Conservation (phyloP, 1,139 yeast species). For the Tardiomyces blankii region DNA sequence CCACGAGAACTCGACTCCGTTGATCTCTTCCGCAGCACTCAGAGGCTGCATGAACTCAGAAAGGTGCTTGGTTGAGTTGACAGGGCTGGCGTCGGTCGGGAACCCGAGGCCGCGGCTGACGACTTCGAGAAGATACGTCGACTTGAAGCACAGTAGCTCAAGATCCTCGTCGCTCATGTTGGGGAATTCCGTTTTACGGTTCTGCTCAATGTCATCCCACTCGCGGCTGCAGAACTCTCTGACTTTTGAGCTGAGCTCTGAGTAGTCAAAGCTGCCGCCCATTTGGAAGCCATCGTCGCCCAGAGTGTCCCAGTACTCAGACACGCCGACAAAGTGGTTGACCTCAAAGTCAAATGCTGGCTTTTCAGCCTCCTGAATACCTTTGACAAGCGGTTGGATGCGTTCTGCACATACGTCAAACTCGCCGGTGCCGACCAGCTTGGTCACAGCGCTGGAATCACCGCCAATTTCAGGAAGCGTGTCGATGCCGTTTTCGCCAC, state of each 20-base stretch:
- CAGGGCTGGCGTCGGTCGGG: slow-evolving; percentile 26
- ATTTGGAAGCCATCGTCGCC: slow-evolving; percentile 33
- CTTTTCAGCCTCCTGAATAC: neutral
- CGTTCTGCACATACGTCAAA: neutral
- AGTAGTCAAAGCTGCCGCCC: slow-evolving; percentile 26
- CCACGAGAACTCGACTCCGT: slow-evolving; percentile 63
- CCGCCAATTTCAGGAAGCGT: no score
- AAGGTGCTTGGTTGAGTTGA: slow-evolving; percentile 22
- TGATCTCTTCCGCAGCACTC: slow-evolving; percentile 46
- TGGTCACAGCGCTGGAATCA: neutral
- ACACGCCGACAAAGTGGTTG: slow-evolving; percentile 61
- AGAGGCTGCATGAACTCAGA: slow-evolving; percentile 17
- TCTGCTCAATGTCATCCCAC: slow-evolving; percentile 30
- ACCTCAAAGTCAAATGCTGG: slow-evolving; percentile 32
- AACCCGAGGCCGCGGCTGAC: slow-evolving; percentile 62
- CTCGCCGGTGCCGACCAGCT: neutral
- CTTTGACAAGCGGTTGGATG: neutral
- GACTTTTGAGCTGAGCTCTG: slow-evolving; percentile 33
- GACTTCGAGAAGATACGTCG: slow-evolving; percentile 58
- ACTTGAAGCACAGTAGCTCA: slow-evolving; percentile 45
- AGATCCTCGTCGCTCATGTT: slow-evolving; percentile 33
- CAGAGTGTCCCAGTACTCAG: slow-evolving; percentile 59
- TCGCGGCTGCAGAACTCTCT: slow-evolving; percentile 33
- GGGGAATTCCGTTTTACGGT: slow-evolving; percentile 19
- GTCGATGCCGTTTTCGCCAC: neutral